Conservation (phyloP, 2,329 filamentous ascomycete species). For the Penicillium decumbens region DNA sequence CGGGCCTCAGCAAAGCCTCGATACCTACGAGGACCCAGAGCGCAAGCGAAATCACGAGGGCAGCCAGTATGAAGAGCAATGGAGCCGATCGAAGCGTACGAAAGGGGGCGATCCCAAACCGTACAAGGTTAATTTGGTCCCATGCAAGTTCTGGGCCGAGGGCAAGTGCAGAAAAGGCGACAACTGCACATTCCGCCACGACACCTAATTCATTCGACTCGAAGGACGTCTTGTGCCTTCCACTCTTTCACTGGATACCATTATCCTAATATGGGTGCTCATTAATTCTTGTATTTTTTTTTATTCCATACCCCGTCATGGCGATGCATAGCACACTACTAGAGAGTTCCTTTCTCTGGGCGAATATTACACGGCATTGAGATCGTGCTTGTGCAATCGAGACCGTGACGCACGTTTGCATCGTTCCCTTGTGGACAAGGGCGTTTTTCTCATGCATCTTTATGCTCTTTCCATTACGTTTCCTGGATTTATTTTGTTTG, state of each 20-base stretch:
- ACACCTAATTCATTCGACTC: conserved; percentile 20
- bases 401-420: conserved; percentile 1
- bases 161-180: conserved; percentile 53
- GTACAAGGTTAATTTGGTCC: conserved; percentile 43
- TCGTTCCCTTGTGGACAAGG: not conserved
- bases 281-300: conserved; percentile 2
- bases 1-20: conserved; percentile 3
- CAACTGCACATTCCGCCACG: conserved; percentile 50
- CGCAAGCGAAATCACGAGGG: conserved; percentile 39
- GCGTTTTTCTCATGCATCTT: not conserved
- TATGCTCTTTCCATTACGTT: not conserved
- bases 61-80: conserved; percentile 31
- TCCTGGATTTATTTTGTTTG: not conserved
- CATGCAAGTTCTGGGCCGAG: conserved; percentile 52
- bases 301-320: conserved; percentile 1
- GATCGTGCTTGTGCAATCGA: not conserved
- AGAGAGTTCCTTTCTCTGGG: not conserved
- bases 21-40: conserved; percentile 39
- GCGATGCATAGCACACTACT: conserved; percentile 3
- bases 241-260: conserved; percentile 1
- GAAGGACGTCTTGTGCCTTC: not conserved
- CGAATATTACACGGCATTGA: not conserved
- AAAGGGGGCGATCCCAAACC: conserved; percentile 35
- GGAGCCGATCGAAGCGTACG: conserved; percentile 34
- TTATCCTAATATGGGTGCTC: not conserved